Conservation (phyloP, 352 stramenopile species). For the Pythium phragmitis region DNA sequence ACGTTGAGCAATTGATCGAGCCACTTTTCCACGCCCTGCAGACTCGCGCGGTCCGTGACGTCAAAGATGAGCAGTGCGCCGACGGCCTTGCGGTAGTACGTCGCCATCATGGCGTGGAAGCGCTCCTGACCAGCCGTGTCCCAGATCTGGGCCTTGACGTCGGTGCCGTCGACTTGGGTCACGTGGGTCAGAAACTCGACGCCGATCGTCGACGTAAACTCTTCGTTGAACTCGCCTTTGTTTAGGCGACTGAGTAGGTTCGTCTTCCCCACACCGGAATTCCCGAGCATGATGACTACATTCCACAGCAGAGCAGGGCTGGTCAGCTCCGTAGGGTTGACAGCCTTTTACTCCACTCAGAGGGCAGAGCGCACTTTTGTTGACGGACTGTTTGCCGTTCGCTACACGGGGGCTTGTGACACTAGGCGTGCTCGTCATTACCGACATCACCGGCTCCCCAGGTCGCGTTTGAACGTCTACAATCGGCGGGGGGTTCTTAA, state of each 20-base stretch:
- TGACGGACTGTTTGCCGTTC: conserved; percentile 44
- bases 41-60: conserved; percentile 51
- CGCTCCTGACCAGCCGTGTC: conserved; percentile 85
- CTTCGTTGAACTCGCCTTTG: conserved; percentile 81
- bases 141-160: conserved; percentile 89
- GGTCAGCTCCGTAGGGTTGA: too few species aligned
- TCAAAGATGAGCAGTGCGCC: conserved; percentile 82
- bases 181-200: conserved; percentile 88
- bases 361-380: conserved; percentile 53
- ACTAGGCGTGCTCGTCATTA: background rate
- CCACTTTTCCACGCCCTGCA: conserved; percentile 63
- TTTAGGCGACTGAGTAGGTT: conserved; percentile 80
- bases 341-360: background rate
- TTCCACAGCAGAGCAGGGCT: background rate
- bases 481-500: conserved; percentile 47
- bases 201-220: conserved; percentile 84
- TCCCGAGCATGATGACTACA: conserved; percentile 77
- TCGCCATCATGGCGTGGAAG: conserved; percentile 89
- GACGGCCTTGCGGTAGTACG: conserved; percentile 85
- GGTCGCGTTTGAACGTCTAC: conserved; percentile 31
- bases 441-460: conserved; percentile 28
- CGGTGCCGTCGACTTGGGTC: conserved; percentile 60
- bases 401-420: conserved; percentile 24
- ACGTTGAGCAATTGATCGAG: conserved; percentile 75
- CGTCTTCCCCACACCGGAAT: conserved; percentile 85